These are phyloP conservation scores for Sungouiozyma intestinalis DNA, from an alignment of 805 yeast genomes.

Conservation along the genomic window DNA sequence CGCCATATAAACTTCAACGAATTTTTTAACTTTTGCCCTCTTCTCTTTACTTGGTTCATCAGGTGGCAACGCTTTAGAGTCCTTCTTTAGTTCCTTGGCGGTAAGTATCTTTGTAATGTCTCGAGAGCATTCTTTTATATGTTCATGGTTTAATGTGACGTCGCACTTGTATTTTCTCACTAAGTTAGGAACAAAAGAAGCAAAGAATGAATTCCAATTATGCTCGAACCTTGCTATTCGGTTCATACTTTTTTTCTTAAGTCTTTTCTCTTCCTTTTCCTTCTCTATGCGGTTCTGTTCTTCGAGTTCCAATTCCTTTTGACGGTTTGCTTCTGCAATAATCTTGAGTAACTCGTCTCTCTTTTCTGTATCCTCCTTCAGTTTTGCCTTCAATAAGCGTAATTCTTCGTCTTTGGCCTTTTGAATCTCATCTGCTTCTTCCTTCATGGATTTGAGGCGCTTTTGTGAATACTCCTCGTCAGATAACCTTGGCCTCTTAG, in stretches of 20 bases:
- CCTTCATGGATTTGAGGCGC: conserved; percentile 21
- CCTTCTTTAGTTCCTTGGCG: conserved; percentile 48
- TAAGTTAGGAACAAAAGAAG: conserved; percentile 68
- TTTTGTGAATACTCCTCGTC: conserved; percentile 1
- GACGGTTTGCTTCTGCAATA: conserved; percentile 15
- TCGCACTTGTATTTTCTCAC: conserved; percentile 54
- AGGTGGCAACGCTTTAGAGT: conserved; percentile 34
- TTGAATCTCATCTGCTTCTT: conserved; percentile 17
- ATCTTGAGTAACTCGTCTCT: conserved; percentile 11
- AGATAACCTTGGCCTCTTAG: background rate
- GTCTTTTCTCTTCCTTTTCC: conserved; percentile 18
- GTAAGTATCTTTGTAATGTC: conserved; percentile 63
- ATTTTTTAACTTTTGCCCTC: conserved; percentile 56
- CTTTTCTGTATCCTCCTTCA: conserved; percentile 21
- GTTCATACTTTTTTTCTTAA: conserved; percentile 10
- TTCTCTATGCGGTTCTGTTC: conserved; percentile 8
- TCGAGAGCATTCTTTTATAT: conserved; percentile 64
- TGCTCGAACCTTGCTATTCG: conserved; percentile 15
- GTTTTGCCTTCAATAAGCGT: conserved; percentile 13
- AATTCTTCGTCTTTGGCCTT: conserved; percentile 19
- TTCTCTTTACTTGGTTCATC: conserved; percentile 52
- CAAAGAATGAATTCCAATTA: conserved; percentile 42
- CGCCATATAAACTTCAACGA: conserved; percentile 54
- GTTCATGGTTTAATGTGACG: conserved; percentile 49
- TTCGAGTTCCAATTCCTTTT: conserved; percentile 19